Evolutionary conservation across 2,329 filamentous ascomycete species (phyloP), one percentile per base, ranked within the genome.

Genomic region (Ascochyta rabiei): DNA sequence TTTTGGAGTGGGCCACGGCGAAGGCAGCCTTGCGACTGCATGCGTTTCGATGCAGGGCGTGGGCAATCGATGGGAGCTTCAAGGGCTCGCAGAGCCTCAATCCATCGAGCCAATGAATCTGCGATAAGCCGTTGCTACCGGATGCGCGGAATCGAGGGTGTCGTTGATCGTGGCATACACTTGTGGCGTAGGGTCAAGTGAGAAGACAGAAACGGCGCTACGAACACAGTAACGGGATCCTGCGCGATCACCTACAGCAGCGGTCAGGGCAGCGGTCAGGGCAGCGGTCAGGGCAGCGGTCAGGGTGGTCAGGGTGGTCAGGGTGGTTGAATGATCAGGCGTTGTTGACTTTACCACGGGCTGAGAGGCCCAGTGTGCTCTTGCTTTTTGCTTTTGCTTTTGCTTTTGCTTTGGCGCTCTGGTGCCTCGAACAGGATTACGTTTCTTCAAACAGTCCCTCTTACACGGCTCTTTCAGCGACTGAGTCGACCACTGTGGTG

Each of bases 71-170:
- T 10, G 37, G 30, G 45, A 43, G 18, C 21, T 41, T 49, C n/a
- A n/a, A 50, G 30, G 46, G 52, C 42, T 50, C 12, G 37, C 52
- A 50, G 46, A 55, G 52, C 52, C 46, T 55, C 52, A 49, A 26
- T 33, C 26, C 13, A 16, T 31, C 24, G 24, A 42, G 24, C 52
- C 46, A 50, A 50, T 50, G 35, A 33, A 9, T 23, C 4, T 23
- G 42, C 26, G 52, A 50, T 50, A 35, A 23, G 31, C 52, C 15
- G 34, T 16, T 46, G 33, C 19, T 46, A 55, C 52, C 52, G 47
- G 41, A 50, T 46, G 30, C 15, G 37, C 26, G 47, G 41, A 30
- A 46, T 6, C 21, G 41, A 37, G 31, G n/a, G 35, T 45, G 45
- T 54, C 3, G n/a, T 9, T 18, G 30, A 47, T 34, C 41, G 19